Conservation (phyloP, 75 land plant species). For the Picea sitchensis region DNA sequence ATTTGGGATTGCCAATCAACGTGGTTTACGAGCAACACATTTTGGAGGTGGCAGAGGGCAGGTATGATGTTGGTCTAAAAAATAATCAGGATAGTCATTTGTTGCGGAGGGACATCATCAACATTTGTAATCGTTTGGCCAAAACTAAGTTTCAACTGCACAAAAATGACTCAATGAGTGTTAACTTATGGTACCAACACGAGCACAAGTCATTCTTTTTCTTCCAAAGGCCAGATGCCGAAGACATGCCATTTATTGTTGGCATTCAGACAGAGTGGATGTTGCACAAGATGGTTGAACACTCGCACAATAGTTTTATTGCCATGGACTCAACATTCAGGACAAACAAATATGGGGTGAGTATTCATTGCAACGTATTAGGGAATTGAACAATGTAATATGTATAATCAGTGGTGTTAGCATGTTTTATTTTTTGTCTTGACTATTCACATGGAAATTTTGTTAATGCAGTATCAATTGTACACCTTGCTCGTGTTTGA, state of each 20-base stretch:
- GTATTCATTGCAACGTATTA: not conserved
- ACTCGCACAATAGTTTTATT: not conserved
- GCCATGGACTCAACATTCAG: not conserved
- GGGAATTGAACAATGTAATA: not conserved
- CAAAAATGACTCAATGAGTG: not conserved
- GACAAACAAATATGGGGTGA: not conserved
- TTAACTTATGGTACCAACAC: not conserved
- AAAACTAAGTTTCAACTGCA: not conserved
- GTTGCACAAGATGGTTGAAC: not conserved
- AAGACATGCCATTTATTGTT: not conserved
- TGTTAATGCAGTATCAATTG: not conserved
- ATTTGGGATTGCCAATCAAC: too few species aligned
- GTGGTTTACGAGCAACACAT: too few species aligned
- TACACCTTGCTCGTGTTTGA: conserved; percentile 3
- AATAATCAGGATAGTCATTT: not conserved
- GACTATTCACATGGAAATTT: not conserved
- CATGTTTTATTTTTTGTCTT: not conserved
- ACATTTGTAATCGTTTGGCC: not conserved
- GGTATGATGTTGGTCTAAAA: too few species aligned
- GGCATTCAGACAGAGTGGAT: not conserved
- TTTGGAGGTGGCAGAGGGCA: too few species aligned
- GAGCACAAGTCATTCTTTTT: not conserved
- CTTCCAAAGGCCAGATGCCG: not conserved
- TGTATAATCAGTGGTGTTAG: not conserved
- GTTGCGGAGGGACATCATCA: not conserved